Conservation (phyloP, 176 grass and related monocot genomes). For the Ensete glaucum region DNA sequence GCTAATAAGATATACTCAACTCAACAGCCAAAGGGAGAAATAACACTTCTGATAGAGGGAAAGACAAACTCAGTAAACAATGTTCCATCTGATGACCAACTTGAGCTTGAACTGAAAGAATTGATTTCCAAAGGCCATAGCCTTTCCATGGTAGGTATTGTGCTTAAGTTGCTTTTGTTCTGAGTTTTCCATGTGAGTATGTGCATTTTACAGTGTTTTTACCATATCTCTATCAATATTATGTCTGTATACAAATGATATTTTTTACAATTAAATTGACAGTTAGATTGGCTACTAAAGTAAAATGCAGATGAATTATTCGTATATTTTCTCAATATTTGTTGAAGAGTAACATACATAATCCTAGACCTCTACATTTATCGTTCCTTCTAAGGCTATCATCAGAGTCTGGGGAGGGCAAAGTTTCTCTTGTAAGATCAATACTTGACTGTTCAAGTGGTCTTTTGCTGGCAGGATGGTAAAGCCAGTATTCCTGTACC, state of each 20-base stretch:
- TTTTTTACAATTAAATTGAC: too few relatives aligned
- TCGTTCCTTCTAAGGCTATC: too few relatives aligned
- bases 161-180: background rate
- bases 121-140: slow-evolving; percentile 51
- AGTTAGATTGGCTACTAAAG: too few relatives aligned
- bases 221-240: background rate
- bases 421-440: too few relatives aligned
- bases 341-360: too few relatives aligned
- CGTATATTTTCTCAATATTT: too few relatives aligned
- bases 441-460: too few relatives aligned
- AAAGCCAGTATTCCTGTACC: too few relatives aligned
- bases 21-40: slow-evolving; percentile 76
- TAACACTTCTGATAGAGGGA: slow-evolving; percentile 73
- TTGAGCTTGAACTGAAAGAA: slow-evolving; percentile 72
- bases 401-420: too few relatives aligned
- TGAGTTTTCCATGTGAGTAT: background rate
- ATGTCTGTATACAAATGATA: background rate
- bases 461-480: too few relatives aligned
- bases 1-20: slow-evolving; percentile 50
- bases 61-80: slow-evolving; percentile 40
- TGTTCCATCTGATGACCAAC: slow-evolving; percentile 50
- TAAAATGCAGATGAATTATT: too few relatives aligned
- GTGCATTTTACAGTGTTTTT: background rate
- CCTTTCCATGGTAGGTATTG: slow-evolving; percentile 61
- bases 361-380: too few relatives aligned